Evolutionary conservation across 495 filamentous ascomycete species (phyloP).

Genomic region (Aspergillus sclerotioniger): DNA sequence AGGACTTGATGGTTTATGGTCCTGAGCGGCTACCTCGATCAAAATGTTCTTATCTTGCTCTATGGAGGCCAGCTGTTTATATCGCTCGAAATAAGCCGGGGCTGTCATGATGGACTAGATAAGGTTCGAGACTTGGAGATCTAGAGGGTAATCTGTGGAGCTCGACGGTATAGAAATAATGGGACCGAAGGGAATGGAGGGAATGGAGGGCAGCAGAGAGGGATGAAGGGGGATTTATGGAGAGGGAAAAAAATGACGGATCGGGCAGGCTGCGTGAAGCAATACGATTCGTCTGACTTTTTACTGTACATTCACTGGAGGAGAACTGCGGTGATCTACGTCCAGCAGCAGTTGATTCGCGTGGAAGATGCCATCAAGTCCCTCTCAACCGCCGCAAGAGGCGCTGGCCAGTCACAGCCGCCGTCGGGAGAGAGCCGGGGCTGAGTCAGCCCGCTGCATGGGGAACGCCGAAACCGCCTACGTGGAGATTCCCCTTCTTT

Average conservation of each 20-base stretch:
- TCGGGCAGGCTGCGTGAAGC: not conserved
- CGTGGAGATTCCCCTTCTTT: constrained; percentile 19
- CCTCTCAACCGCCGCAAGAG: not conserved
- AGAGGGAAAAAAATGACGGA: not conserved
- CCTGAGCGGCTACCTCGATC: constrained; percentile 44
- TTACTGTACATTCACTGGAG: not conserved
- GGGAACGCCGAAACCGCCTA: constrained; percentile 21
- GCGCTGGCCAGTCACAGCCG: not conserved
- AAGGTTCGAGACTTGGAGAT: too few species aligned
- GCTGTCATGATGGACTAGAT: constrained; percentile 29
- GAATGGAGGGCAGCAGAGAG: not conserved
- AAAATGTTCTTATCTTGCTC: constrained; percentile 54
- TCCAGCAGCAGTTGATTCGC: not conserved
- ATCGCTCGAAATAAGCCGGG: constrained; percentile 42
- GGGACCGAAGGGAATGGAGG: not conserved
- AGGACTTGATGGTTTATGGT: constrained; percentile 5
- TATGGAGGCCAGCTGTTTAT: constrained; percentile 44
- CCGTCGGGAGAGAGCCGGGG: constrained; percentile 6
- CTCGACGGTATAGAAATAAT: not conserved
- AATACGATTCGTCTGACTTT: constrained; percentile 11
- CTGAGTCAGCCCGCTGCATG: constrained; percentile 16
- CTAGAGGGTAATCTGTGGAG: not conserved
- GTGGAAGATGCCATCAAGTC: not conserved
- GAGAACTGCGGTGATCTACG: not conserved
- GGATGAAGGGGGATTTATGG: not conserved